Percentiles rank a stretch among this genome's conserved stretches.
phyloP scores from a whole-genome alignment of 2,329 filamentous ascomycete species.

The Byssochlamys sp. region DNA sequence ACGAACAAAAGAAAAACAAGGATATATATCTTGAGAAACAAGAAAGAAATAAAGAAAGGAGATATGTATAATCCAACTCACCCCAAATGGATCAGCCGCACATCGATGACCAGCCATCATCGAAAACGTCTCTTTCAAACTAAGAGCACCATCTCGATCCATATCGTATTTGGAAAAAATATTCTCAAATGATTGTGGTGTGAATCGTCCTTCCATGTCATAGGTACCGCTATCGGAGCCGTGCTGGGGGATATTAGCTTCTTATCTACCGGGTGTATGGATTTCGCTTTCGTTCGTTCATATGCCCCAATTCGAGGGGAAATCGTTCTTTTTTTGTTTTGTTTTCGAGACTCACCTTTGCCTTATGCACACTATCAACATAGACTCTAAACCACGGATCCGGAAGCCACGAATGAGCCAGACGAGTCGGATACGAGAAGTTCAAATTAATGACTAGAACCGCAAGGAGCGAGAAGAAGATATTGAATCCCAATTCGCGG shows the following conservation, averaged over 20 bases:
- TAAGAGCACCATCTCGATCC: slow-evolving; percentile 30
- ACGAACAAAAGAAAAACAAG: not conserved
- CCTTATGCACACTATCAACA: slow-evolving; percentile 32
- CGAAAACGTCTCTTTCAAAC: slow-evolving; percentile 27
- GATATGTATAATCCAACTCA: slow-evolving; percentile 1
- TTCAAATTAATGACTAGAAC: slow-evolving; percentile 31
- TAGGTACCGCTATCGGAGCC: slow-evolving; percentile 35
- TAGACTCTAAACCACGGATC: slow-evolving; percentile 32
- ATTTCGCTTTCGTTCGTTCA: no score
- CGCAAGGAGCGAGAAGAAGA: slow-evolving; percentile 31
- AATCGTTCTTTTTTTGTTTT: no score
- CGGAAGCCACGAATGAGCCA: slow-evolving; percentile 27
- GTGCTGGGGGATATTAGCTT: not conserved
- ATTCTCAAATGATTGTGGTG: slow-evolving; percentile 40
- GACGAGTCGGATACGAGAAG: slow-evolving; percentile 39
- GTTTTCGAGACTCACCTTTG: slow-evolving; percentile 19
- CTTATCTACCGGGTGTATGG: not conserved
- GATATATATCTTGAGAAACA: not conserved
- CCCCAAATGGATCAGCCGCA: slow-evolving; percentile 36
- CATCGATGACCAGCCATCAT: slow-evolving; percentile 35
- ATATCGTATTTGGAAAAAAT: slow-evolving; percentile 39
- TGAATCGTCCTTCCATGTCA: slow-evolving; percentile 38
- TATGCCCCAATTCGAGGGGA: no score
- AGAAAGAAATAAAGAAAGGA: not conserved
- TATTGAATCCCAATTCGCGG: slow-evolving; percentile 31